Conservation (phyloP, 208 protist species). For the Wallacemonas sp. region DNA sequence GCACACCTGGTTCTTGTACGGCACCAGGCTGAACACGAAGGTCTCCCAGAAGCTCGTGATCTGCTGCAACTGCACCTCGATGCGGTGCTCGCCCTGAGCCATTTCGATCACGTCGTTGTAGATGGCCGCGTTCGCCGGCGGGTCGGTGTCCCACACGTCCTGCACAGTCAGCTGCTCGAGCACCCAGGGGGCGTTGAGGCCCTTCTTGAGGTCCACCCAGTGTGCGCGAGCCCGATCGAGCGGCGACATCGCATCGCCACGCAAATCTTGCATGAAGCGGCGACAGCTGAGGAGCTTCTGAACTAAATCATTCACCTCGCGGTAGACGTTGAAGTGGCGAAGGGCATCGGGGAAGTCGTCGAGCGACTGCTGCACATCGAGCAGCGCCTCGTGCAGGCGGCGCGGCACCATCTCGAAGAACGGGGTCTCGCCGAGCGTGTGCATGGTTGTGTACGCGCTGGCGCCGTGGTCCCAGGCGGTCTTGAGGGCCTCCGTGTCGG, state of each 20-base stretch:
- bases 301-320: conserved; percentile 50
- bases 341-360: conserved; percentile 61
- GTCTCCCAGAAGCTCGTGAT: conserved; percentile 94
- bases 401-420: conserved; percentile 95
- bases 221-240: conserved; percentile 73
- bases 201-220: conserved; percentile 77
- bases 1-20: conserved; percentile 94
- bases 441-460: conserved; percentile 72
- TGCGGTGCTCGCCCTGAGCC: conserved; percentile 86
- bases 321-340: conserved; percentile 44
- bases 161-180: conserved; percentile 85
- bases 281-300: conserved; percentile 55
- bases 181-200: conserved; percentile 93
- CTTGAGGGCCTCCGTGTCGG: conserved; percentile 91
- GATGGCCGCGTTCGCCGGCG: conserved; percentile 92
- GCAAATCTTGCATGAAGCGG: conserved; percentile 91
- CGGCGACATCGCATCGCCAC: conserved; percentile 92
- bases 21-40: conserved; percentile 93
- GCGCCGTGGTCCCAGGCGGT: conserved; percentile 90
- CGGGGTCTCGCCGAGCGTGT: conserved; percentile 83
- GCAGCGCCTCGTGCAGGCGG: conserved; percentile 82
- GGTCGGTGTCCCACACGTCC: conserved; percentile 89
- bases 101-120: conserved; percentile 93
- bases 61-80: conserved; percentile 81
- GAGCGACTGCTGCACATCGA: conserved; percentile 52